Conservation (phyloP, 805 yeast genomes). For the Candida nanaspora region DNA sequence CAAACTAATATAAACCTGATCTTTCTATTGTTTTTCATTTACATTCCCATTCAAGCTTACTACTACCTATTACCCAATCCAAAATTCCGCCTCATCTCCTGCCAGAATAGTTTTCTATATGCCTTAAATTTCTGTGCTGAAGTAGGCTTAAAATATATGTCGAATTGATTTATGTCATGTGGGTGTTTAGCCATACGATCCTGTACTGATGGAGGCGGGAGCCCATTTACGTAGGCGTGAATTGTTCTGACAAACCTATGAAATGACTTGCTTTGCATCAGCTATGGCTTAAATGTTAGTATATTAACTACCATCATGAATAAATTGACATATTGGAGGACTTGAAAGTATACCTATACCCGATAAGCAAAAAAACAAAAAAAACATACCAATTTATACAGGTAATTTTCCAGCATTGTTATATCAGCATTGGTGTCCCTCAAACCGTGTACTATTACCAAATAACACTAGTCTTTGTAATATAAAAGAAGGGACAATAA, state of each 20-base stretch:
- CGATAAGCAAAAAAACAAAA: not conserved
- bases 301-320: not conserved
- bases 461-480: too few species aligned
- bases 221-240: conserved; percentile 58
- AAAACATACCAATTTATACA: not conserved
- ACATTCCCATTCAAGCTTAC: too few species aligned
- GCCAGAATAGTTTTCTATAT: conserved; percentile 47
- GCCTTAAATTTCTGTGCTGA: conserved; percentile 52
- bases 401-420: conserved; percentile 1
- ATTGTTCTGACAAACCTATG: conserved; percentile 55
- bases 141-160: conserved; percentile 37
- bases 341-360: not conserved
- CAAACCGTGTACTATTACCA: too few species aligned
- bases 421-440: too few species aligned
- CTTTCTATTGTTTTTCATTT: too few species aligned
- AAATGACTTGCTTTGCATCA: conserved; percentile 53
- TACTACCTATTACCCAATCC: conserved; percentile 28
- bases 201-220: conserved; percentile 37
- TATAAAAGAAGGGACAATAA: too few species aligned
- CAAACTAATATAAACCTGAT: too few species aligned
- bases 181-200: conserved; percentile 7
- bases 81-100: conserved; percentile 51
- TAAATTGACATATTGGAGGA: not conserved
- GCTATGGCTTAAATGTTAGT: conserved; percentile 11
- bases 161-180: conserved; percentile 10